Base-by-base conservation (phyloP, 1,284 basidiomycete genomes). In the Marasmius sp. region DNA sequence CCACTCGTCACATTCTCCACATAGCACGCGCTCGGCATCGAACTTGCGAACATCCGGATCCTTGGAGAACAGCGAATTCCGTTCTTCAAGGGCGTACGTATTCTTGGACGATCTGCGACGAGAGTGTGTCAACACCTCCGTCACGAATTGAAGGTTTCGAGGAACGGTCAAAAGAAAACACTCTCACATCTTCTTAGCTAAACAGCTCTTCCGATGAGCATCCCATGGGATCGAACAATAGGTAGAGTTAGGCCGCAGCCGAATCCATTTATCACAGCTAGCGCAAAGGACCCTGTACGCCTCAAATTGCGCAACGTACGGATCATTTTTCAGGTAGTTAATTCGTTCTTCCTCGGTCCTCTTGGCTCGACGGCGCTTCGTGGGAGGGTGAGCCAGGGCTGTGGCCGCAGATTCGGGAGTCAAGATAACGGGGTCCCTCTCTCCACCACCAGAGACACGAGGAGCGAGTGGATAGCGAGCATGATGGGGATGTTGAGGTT, bases 221-320 rank as follows among this genome's bases (percentile, higher is more conserved):
- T 92, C 90, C 90, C 91, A 92, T 0, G 90, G 90, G 61, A 92
- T 91, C n/a, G 86, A 88, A 71, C 90, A 92, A 68, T 91, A 92
- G 0, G 90, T 91, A 58, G 89, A 91, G 71, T 92, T 92, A 48
- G 89, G 89, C 14, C 90, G 81, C 18, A 92, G 77, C 39, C 90
- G 82, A 66, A 92, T 92, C 90, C 90, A 92, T 71, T 91, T 91
- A 72, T 91, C 85, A 74, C 90, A 92, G 6, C 82, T 85, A 43
- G 84, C 86, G 72, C 91, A 92, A 6, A 91, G 79, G 37, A 92
- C 89, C 20, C 88, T 82, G 69, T 91, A 92, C 0, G 90, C 83
- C 73, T 92, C 91, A 71, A 90, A 91, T 66, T 87, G 79, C 27
- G 85, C 87, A 52, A 91, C 88, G 68, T 91, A 89, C n/a, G 87